Percentiles rank a stretch among this genome's conserved stretches.
These are phyloP conservation scores for Botrytis medusae DNA, from an alignment of 2,329 filamentous ascomycete genomes.

Conservation along the genomic window DNA sequence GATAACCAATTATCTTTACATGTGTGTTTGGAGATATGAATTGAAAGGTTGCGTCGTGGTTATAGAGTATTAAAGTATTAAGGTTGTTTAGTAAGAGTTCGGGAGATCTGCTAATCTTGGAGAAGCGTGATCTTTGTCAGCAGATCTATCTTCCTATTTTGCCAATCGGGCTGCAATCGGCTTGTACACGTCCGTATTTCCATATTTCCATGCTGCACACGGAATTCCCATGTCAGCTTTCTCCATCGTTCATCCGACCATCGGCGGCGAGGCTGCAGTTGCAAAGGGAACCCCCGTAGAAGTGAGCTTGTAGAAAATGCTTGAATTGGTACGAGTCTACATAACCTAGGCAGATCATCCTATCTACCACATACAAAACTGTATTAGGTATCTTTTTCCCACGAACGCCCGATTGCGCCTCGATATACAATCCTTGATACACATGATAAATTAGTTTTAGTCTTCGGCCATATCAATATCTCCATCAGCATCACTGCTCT, in stretches of 20 bases:
- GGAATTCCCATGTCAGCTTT: not conserved
- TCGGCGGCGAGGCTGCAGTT: not conserved
- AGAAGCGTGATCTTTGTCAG: slow-evolving; percentile 11
- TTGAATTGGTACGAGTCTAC: slow-evolving; percentile 8
- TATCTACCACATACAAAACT: slow-evolving; percentile 11
- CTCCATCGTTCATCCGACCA: not conserved
- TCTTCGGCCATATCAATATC: slow-evolving; percentile 21
- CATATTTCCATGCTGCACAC: not conserved
- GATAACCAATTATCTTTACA: slow-evolving; percentile 9
- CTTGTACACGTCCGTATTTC: not conserved
- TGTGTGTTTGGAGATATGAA: slow-evolving; percentile 7
- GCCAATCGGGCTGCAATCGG: not conserved
- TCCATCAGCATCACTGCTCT: slow-evolving; percentile 23
- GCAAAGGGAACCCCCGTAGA: not conserved
- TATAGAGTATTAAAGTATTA: not conserved
- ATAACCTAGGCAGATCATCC: not conserved
- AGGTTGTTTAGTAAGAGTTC: not conserved
- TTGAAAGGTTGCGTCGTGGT: not conserved
- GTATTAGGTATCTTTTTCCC: slow-evolving; percentile 15
- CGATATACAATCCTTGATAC: not conserved
- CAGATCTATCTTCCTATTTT: slow-evolving; percentile 1
- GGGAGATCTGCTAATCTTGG: not conserved
- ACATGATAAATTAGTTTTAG: slow-evolving; percentile 5
- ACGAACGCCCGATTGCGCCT: slow-evolving; percentile 20
- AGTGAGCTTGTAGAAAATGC: slow-evolving; percentile 7